These are phyloP conservation scores for Ehretia macrophylla DNA, from an alignment of 257 asterid species.

Conservation along the genomic window DNA sequence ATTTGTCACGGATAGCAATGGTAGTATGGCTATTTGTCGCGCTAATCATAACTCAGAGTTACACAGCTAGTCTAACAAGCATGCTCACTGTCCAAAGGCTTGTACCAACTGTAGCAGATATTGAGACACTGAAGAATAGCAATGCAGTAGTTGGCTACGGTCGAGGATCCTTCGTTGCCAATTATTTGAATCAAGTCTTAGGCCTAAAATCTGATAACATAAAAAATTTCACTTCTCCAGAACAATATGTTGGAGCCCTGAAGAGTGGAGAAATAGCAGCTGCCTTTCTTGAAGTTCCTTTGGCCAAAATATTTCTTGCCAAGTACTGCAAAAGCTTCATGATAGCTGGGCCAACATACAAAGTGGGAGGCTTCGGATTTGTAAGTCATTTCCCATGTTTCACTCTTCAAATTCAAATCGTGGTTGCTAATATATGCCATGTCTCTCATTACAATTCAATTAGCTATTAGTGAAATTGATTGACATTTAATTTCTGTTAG, in stretches of 20 bases:
- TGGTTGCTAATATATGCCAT: no score
- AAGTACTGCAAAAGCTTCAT: conserved; percentile 38
- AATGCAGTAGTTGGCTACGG: conserved; percentile 29
- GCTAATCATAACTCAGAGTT: conserved; percentile 36
- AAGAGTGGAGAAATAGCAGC: conserved; percentile 27
- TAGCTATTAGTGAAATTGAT: no score
- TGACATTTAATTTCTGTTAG: conserved; percentile 10
- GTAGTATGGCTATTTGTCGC: conserved; percentile 39
- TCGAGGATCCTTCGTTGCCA: conserved; percentile 20
- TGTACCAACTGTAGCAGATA: conserved; percentile 24
- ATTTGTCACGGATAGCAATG: conserved; percentile 33
- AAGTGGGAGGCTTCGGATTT: conserved; percentile 40
- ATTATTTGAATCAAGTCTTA: conserved; percentile 15
- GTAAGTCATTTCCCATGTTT: conserved; percentile 16
- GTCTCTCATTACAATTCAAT: no score
- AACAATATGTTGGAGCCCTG: conserved; percentile 19
- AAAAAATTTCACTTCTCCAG: conserved; percentile 1
- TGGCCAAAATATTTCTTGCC: conserved; percentile 29
- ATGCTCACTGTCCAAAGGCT: conserved; percentile 32
- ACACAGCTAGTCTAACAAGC: conserved; percentile 39
- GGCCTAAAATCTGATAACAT: conserved; percentile 11
- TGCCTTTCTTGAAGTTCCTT: conserved; percentile 36
- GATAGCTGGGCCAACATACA: conserved; percentile 35
- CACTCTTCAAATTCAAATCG: no score
- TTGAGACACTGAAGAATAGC: conserved; percentile 21